A percentile compares a stretch with the other conserved stretches of the same genome.
phyloP scores from a whole-genome alignment of 257 asterid species.

The Galeopsis tetrahit region DNA sequence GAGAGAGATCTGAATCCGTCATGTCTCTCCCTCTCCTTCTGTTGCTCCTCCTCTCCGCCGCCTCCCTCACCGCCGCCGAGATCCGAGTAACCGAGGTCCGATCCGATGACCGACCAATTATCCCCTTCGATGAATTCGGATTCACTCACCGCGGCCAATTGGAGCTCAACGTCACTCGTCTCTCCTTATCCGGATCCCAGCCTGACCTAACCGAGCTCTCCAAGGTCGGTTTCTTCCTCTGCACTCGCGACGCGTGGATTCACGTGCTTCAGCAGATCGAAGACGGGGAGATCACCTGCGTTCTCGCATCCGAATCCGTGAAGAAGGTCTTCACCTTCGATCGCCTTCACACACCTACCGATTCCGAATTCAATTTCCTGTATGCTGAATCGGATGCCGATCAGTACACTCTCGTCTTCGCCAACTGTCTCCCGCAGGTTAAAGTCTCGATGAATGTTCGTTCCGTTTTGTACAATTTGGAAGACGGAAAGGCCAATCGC shows the following conservation, averaged over 20 bases:
- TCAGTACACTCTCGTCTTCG: constrained; percentile 78
- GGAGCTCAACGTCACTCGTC: constrained; percentile 63
- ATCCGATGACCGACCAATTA: constrained; percentile 69
- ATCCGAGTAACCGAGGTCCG: constrained; percentile 60
- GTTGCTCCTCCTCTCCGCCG: constrained; percentile 41
- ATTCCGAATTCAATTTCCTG: constrained; percentile 38
- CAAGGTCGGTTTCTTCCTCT: constrained; percentile 75
- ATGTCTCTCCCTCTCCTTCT: constrained; percentile 46
- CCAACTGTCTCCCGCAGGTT: constrained; percentile 65
- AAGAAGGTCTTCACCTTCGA: constrained; percentile 58
- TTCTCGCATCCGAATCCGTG: constrained; percentile 56
- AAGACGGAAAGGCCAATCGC: constrained; percentile 50
- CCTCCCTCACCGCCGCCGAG: constrained; percentile 54
- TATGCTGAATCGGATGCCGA: constrained; percentile 62
- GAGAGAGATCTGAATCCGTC: constrained; percentile 38
- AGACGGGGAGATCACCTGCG: constrained; percentile 71
- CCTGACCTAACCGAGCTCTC: constrained; percentile 51
- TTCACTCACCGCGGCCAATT: constrained; percentile 85
- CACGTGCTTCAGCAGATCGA: constrained; percentile 75
- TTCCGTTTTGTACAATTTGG: constrained; percentile 73
- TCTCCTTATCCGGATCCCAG: constrained; percentile 41
- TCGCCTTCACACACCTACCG: constrained; percentile 41
- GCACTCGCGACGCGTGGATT: constrained; percentile 75
- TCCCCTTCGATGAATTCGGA: constrained; percentile 83
- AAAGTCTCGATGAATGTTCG: constrained; percentile 69